Evolutionary conservation across 352 stramenopile species (phyloP), one percentile per base, ranked within the genome.

Genomic region (Globisporangium yorkense): DNA sequence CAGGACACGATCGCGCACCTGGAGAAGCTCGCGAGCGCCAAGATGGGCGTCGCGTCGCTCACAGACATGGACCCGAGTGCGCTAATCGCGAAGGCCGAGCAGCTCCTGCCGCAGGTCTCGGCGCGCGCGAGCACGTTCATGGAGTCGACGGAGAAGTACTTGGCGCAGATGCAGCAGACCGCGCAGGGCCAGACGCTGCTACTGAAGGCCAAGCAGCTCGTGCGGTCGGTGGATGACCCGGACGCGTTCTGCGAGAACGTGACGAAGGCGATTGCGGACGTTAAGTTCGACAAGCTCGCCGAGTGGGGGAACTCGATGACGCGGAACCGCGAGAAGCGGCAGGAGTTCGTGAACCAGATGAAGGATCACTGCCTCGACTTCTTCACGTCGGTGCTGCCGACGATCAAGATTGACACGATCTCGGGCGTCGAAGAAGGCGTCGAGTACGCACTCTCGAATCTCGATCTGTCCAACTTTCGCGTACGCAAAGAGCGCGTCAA

Each of bases 331-430:
- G 68, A 86, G 48, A 89, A 90, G 53, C 73, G 84, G 2, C 84
- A 94, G 59, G 75, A 80, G 47, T 90, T 92, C 44, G 70, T 92
- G 16, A 72, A 94, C 59, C 74, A 71, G 20, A 71, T 94, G 60
- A 94, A 94, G 51, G 74, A 94, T 54, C 77, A 91, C 47, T 92
- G 82, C 40, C 68, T 94, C 7, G 82, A 94, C 59, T 94, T 94
- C 47, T 88, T 94, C 56, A 88, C 84, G 61, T 94, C 84, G 0
- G 84, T 94, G 21, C 59, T 94, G 21, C 84, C 84, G 33, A 84
- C 82, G 37, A 89, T 94, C 55, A 86, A 92, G 59, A 63, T 94
- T 35, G 82, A 92, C 54, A 90, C 79, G 41, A 90, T 94, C 61
- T 74, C 77, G 13, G 84, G 84, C 10, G 68, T 88, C 5, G 77